Percentiles rank a stretch among this genome's conserved stretches.
Conservation (phyloP, 2,329 filamentous ascomycete species). For the Blastomyces gilchristii region DNA sequence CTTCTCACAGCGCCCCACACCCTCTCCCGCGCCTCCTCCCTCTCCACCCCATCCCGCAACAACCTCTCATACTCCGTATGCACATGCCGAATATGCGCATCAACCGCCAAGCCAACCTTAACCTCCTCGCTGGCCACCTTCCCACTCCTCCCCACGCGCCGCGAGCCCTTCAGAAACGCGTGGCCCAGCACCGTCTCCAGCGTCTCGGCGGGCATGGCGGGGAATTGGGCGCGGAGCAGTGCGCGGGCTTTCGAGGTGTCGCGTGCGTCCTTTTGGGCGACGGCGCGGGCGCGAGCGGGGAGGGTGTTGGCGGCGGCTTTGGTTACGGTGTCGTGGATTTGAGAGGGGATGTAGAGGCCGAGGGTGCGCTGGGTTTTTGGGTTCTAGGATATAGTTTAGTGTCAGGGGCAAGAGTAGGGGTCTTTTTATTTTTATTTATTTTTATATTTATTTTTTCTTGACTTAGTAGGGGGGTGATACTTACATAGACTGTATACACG, state of each 20-base stretch:
- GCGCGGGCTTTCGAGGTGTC: slow-evolving; percentile 20
- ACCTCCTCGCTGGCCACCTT: slow-evolving; percentile 24
- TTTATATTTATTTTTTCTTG: not conserved
- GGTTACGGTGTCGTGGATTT: slow-evolving; percentile 32
- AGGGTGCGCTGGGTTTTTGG: slow-evolving; percentile 24
- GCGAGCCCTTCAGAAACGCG: slow-evolving; percentile 33
- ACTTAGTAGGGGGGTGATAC: slow-evolving; percentile 8
- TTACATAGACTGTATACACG: slow-evolving; percentile 33
- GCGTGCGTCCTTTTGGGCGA: slow-evolving; percentile 28
- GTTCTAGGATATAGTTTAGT: slow-evolving; percentile 16
- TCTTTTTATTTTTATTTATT: not conserved
- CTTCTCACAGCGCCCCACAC: slow-evolving; percentile 24
- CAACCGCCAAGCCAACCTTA: slow-evolving; percentile 32
- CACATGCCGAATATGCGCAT: slow-evolving; percentile 36
- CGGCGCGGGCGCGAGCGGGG: slow-evolving; percentile 30
- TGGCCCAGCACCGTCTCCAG: slow-evolving; percentile 28
- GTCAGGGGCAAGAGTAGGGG: not conserved
- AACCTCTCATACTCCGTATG: slow-evolving; percentile 34
- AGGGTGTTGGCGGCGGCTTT: slow-evolving; percentile 32
- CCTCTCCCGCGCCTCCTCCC: slow-evolving; percentile 23
- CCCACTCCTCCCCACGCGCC: slow-evolving; percentile 31
- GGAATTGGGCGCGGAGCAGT: slow-evolving; percentile 27
- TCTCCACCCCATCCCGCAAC: slow-evolving; percentile 20
- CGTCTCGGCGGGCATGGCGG: slow-evolving; percentile 28
- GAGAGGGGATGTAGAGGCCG: slow-evolving; percentile 36